A percentile compares a stretch with the other conserved stretches of the same genome.
These are phyloP conservation scores for Dorcoceras hygrometricum DNA, from an alignment of 257 asterid species.

Conservation along the genomic window DNA sequence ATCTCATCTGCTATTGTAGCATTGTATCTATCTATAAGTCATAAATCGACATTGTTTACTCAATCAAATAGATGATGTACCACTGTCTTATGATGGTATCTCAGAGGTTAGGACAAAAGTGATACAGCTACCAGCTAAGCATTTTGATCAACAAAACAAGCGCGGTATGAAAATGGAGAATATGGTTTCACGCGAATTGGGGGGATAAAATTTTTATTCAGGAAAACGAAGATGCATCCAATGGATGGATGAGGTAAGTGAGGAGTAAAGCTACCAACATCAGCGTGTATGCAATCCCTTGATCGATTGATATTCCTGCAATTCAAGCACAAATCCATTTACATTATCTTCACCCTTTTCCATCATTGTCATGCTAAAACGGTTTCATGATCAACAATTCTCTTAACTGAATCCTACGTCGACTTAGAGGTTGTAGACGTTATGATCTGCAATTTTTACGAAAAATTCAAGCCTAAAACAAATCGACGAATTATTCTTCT, in stretches of 20 bases:
- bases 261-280: conserved; percentile 38
- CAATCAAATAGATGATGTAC: too few species aligned
- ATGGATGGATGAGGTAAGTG: conserved; percentile 34
- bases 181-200: neutral
- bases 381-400: neutral
- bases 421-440: neutral
- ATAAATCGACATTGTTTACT: too few species aligned
- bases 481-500: too few species aligned
- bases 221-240: conserved; percentile 30
- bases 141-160: neutral
- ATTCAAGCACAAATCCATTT: neutral
- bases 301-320: conserved; percentile 41
- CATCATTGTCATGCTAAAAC: neutral
- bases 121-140: too few species aligned
- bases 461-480: too few species aligned
- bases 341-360: too few species aligned
- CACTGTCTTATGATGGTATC: too few species aligned
- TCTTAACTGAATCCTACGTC: neutral
- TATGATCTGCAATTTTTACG: too few species aligned
- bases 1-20: too few species aligned
- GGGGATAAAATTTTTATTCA: neutral
- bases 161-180: too few species aligned
- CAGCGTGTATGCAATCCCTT: conserved; percentile 36
- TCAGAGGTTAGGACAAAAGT: too few species aligned
- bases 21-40: too few species aligned